Percentiles rank a stretch among this genome's conserved stretches.
Evolutionary conservation across 495 filamentous ascomycete species (phyloP).

Genomic region (Cudoniella acicularis): DNA sequence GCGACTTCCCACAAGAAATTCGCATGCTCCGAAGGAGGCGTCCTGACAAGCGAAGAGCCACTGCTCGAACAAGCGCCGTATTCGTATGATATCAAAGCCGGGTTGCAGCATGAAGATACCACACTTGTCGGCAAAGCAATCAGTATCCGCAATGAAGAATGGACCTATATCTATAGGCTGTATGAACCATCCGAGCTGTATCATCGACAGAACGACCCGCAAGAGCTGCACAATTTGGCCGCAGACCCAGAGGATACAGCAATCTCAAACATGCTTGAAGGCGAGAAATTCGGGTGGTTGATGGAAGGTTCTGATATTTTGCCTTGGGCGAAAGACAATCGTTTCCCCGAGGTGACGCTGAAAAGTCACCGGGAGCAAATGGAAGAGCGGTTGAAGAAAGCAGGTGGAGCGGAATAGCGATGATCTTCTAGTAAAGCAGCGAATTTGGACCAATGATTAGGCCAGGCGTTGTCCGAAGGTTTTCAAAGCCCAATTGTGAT

Average conservation of each 20-base stretch:
- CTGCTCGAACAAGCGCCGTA: slow-evolving; percentile 27
- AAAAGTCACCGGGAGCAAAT: slow-evolving; percentile 11
- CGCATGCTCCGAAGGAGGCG: slow-evolving; percentile 28
- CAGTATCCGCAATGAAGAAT: slow-evolving; percentile 21
- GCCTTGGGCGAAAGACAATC: slow-evolving; percentile 19
- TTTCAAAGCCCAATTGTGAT: too few species aligned
- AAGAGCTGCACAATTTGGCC: slow-evolving; percentile 25
- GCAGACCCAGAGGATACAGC: slow-evolving; percentile 12
- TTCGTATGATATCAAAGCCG: slow-evolving; percentile 30
- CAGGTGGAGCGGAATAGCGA: not conserved
- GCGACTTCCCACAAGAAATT: slow-evolving; percentile 22
- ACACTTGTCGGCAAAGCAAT: slow-evolving; percentile 28
- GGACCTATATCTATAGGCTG: slow-evolving; percentile 28
- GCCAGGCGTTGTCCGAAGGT: not conserved
- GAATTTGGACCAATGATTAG: not conserved
- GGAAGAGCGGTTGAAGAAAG: not conserved
- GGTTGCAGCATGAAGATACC: slow-evolving; percentile 29
- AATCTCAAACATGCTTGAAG: slow-evolving; percentile 19
- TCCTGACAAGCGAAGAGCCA: slow-evolving; percentile 26
- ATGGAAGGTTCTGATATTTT: slow-evolving; percentile 21
- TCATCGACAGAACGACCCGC: slow-evolving; percentile 18
- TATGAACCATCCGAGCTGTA: slow-evolving; percentile 31
- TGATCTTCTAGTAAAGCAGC: not conserved
- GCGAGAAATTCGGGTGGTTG: slow-evolving; percentile 24
- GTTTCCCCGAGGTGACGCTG: slow-evolving; percentile 27